These are phyloP conservation scores for Ophiostoma ips DNA, from an alignment of 2,329 filamentous ascomycete species.

Conservation along the genomic window DNA sequence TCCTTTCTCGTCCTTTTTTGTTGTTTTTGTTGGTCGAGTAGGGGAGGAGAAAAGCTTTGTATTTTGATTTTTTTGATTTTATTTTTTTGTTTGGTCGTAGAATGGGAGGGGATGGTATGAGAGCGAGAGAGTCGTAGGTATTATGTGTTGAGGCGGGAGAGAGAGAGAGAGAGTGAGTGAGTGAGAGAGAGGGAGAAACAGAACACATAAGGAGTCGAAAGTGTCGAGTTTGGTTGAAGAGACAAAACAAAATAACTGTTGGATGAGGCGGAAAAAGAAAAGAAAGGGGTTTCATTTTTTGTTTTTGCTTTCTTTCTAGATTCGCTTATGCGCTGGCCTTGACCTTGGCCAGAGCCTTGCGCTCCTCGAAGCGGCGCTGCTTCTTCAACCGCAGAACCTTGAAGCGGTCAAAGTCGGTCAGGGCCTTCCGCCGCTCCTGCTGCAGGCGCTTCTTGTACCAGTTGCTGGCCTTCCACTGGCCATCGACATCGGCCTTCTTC, in stretches of 20 bases:
- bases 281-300: background rate
- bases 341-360: constrained; percentile 91
- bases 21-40: background rate
- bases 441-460: constrained; percentile 91
- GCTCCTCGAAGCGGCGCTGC: constrained; percentile 96
- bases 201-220: background rate
- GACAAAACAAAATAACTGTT: background rate
- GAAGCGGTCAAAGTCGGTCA: constrained; percentile 99
- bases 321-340: constrained; percentile 60
- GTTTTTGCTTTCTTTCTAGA: background rate
- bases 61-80: constrained; percentile 1
- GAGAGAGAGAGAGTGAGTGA: background rate
- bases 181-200: background rate
- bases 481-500: constrained; percentile 82
- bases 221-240: background rate
- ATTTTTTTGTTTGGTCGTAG: background rate
- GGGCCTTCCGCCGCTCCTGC: constrained; percentile 70
- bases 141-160: background rate
- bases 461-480: constrained; percentile 81
- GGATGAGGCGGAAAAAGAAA: constrained; percentile 1
- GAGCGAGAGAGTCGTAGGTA: background rate
- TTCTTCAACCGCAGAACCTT: constrained; percentile 99
- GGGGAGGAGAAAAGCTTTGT: background rate
- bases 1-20: background rate
- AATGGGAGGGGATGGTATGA: background rate